A percentile compares a stretch with the other conserved stretches of the same genome.
These are phyloP conservation scores for Trypanosoma scelopori DNA, from an alignment of 208 protist species.

Conservation along the genomic window DNA sequence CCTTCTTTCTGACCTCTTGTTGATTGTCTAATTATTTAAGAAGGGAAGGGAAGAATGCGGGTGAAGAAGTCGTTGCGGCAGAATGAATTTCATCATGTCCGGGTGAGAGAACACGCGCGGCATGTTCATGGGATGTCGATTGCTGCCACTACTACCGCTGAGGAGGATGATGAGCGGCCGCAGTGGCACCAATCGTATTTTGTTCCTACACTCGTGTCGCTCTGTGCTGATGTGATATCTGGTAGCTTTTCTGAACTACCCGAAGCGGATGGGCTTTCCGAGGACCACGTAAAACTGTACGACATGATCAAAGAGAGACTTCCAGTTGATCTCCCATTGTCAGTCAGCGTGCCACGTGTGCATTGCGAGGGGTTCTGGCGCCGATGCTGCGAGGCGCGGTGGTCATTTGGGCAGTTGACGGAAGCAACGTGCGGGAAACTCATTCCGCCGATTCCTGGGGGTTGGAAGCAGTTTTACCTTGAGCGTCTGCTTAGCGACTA, in stretches of 20 bases:
- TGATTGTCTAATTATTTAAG: not conserved
- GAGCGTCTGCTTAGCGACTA: constrained; percentile 76
- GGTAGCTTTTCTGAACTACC: constrained; percentile 53
- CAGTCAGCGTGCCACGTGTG: constrained; percentile 52
- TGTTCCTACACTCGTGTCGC: constrained; percentile 67
- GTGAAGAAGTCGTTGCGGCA: constrained; percentile 22
- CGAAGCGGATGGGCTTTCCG: constrained; percentile 61
- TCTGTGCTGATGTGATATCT: constrained; percentile 74
- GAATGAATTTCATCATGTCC: constrained; percentile 72
- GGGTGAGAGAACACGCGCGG: constrained; percentile 48
- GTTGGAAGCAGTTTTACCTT: constrained; percentile 88
- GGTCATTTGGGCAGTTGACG: constrained; percentile 84
- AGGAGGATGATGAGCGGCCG: constrained; percentile 4
- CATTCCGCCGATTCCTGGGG: constrained; percentile 37
- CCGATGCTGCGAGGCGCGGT: constrained; percentile 73
- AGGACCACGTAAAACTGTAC: constrained; percentile 52
- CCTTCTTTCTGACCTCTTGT: constrained; percentile 10
- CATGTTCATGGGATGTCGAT: constrained; percentile 18
- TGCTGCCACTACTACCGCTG: not conserved
- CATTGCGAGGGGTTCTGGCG: constrained; percentile 46
- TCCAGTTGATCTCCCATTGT: constrained; percentile 54
- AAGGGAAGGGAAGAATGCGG: not conserved
- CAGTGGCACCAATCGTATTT: constrained; percentile 55
- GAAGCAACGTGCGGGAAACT: constrained; percentile 36
- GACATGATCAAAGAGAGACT: constrained; percentile 67